A percentile compares a stretch with the other conserved stretches of the same genome.
These are phyloP conservation scores for Sporothrix pseudoabietina DNA, from an alignment of 2,329 filamentous ascomycete species.

Conservation along the genomic window DNA sequence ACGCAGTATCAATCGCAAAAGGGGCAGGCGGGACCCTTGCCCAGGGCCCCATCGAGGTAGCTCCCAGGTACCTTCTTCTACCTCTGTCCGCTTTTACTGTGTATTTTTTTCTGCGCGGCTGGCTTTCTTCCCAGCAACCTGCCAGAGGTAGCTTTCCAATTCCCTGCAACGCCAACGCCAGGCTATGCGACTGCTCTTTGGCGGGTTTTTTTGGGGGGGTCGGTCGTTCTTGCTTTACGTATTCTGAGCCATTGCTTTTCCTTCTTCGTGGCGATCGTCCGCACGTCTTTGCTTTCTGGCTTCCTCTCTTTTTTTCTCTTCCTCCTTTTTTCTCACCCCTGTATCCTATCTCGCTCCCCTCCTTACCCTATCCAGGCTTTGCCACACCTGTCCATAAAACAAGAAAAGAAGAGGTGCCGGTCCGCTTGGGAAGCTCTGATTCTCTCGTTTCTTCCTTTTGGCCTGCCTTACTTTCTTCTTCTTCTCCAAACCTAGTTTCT, in stretches of 20 bases:
- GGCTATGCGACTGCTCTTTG: conserved; percentile 18
- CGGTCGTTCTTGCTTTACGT: conserved; percentile 8
- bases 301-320: conserved; percentile 19
- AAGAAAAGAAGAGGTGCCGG: conserved; percentile 21
- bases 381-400: conserved; percentile 15
- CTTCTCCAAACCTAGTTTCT: not conserved
- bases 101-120: not conserved
- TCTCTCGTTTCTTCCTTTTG: not conserved
- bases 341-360: conserved; percentile 11
- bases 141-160: conserved; percentile 23
- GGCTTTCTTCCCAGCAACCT: conserved; percentile 27
- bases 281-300: not conserved
- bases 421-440: conserved; percentile 4
- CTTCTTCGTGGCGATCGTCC: conserved; percentile 25
- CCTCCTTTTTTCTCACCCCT: not conserved
- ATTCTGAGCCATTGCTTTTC: conserved; percentile 20
- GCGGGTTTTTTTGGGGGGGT: conserved; percentile 13
- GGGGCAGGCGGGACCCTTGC: not conserved
- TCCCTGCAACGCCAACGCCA: conserved; percentile 12
- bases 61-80: conserved; percentile 8
- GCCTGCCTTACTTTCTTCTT: conserved; percentile 4
- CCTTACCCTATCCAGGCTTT: not conserved
- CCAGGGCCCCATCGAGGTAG: conserved; percentile 6
- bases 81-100: not conserved
- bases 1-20: not conserved